Evolutionary conservation across 306 rosid species (phyloP).

Genomic region (Acacia confusa): DNA sequence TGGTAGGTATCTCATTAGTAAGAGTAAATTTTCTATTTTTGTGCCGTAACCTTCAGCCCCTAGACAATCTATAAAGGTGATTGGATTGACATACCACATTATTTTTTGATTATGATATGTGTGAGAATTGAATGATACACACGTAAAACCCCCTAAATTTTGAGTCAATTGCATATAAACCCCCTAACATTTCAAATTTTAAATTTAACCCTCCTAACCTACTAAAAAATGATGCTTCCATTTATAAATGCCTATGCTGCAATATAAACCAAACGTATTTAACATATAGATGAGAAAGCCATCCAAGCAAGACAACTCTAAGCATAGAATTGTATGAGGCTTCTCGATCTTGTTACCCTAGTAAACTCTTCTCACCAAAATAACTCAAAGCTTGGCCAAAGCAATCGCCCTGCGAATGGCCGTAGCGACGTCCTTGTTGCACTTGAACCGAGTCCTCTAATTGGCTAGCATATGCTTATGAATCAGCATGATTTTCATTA

Average conservation of each 20-base stretch:
- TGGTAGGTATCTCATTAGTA: too few species aligned
- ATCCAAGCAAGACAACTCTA: not conserved
- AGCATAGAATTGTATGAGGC: constrained; percentile 62
- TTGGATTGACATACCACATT: too few species aligned
- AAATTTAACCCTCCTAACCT: too few species aligned
- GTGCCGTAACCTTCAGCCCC: too few species aligned
- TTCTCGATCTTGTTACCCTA: constrained; percentile 71
- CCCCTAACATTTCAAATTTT: too few species aligned
- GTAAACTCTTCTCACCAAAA: constrained; percentile 62
- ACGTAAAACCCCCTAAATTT: too few species aligned
- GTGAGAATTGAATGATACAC: too few species aligned
- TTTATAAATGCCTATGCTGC: not conserved
- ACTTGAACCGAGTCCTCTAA: constrained; percentile 31
- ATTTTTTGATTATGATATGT: too few species aligned
- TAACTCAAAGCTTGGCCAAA: constrained; percentile 42
- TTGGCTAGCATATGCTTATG: constrained; percentile 36
- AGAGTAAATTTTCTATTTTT: too few species aligned
- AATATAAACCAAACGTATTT: not conserved
- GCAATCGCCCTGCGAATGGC: constrained; percentile 8
- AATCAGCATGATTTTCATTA: constrained; percentile 70
- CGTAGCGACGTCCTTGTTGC: constrained; percentile 45
- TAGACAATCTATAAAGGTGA: too few species aligned
- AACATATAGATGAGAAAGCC: not conserved
- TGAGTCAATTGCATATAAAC: too few species aligned
- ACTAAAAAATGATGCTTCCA: not conserved